These are phyloP conservation scores for Claviceps quebecensis DNA, from an alignment of 2,329 filamentous ascomycete genomes.

Conservation along the genomic window DNA sequence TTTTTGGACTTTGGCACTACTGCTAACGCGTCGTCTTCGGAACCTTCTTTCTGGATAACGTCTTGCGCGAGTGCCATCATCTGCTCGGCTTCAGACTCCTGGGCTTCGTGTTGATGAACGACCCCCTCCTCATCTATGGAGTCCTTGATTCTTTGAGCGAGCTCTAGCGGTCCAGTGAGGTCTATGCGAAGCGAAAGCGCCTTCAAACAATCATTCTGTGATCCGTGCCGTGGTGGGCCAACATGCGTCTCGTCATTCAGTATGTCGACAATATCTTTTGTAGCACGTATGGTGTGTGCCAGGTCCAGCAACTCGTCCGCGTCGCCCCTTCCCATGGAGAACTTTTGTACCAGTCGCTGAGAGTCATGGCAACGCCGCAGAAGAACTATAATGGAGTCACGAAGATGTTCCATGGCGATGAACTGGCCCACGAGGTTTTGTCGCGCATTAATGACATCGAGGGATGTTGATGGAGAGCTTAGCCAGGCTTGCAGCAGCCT, in stretches of 20 bases:
- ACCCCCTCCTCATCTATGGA: slow-evolving; percentile 90
- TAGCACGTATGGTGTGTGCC: slow-evolving; percentile 65
- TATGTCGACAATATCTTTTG: slow-evolving; percentile 46
- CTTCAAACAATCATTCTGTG: slow-evolving; percentile 22
- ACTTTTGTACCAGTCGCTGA: slow-evolving; percentile 82
- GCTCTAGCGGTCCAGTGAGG: slow-evolving; percentile 49
- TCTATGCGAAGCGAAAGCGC: slow-evolving; percentile 43
- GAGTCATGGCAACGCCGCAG: slow-evolving; percentile 71
- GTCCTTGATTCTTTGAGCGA: slow-evolving; percentile 57
- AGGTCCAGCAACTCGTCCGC: slow-evolving; percentile 79
- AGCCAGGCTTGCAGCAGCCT: slow-evolving; percentile 73
- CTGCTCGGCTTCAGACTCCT: slow-evolving; percentile 56
- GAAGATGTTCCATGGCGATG: slow-evolving; percentile 49
- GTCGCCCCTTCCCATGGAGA: slow-evolving; percentile 82
- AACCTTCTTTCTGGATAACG: slow-evolving; percentile 52
- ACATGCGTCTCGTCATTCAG: slow-evolving; percentile 19
- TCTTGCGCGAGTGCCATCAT: slow-evolving; percentile 62
- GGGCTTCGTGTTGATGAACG: slow-evolving; percentile 61
- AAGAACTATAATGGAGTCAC: slow-evolving; percentile 53
- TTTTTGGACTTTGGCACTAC: slow-evolving; percentile 40
- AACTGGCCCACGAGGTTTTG: slow-evolving; percentile 73
- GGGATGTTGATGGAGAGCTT: slow-evolving; percentile 80
- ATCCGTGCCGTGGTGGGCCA: slow-evolving; percentile 4
- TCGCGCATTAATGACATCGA: slow-evolving; percentile 62
- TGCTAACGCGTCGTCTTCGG: slow-evolving; percentile 37